phyloP scores from a whole-genome alignment of 805 yeast genomes.

The Spathaspora hagerdaliae region DNA sequence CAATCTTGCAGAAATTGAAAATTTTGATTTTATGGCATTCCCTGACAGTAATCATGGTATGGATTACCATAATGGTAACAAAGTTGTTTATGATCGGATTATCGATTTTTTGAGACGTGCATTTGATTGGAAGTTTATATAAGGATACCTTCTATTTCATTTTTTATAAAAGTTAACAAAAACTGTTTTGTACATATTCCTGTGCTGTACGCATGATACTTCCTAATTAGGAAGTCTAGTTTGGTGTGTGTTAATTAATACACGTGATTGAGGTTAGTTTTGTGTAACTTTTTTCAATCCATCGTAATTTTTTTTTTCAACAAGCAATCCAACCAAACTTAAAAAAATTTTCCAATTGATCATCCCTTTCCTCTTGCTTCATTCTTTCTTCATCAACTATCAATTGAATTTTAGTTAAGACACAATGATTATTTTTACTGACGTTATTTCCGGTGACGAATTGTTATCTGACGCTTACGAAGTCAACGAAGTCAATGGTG shows the following conservation, averaged over 20 bases:
- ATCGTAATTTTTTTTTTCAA: neutral
- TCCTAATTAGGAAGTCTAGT: constrained; percentile 11
- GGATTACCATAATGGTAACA: constrained; percentile 66
- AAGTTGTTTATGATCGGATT: constrained; percentile 57
- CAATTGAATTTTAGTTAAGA: constrained; percentile 5
- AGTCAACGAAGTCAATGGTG: constrained; percentile 79
- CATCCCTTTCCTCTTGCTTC: neutral
- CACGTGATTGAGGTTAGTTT: neutral
- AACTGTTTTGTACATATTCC: no score
- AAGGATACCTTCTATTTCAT: neutral
- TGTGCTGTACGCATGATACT: neutral
- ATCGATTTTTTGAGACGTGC: constrained; percentile 14
- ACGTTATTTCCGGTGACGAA: constrained; percentile 93
- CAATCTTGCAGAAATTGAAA: constrained; percentile 71
- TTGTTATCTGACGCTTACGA: constrained; percentile 96
- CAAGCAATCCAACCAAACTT: neutral
- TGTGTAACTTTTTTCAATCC: constrained; percentile 1
- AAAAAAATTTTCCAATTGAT: constrained; percentile 2
- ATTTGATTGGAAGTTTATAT: constrained; percentile 13
- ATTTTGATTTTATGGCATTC: constrained; percentile 74
- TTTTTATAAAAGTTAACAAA: no score
- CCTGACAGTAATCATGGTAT: constrained; percentile 81
- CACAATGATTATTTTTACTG: constrained; percentile 47
- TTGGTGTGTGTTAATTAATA: neutral
- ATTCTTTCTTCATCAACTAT: neutral